Conservation (phyloP, 768 basidiomycete genomes). For the Guyanaporus albipodus region DNA sequence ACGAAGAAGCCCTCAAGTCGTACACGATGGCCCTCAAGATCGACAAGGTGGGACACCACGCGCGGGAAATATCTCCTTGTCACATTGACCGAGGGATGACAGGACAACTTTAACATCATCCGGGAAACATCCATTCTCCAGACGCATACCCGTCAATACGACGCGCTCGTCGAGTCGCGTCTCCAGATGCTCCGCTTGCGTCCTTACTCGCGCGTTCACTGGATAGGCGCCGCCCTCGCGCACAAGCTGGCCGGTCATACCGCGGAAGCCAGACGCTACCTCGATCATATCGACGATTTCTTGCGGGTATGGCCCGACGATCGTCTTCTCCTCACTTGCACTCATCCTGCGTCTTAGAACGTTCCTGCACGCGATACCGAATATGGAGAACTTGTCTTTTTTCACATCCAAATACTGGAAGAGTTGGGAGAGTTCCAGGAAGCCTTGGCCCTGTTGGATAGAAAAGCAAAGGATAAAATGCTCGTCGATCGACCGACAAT, state of each 20-base stretch:
- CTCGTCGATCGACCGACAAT: slow-evolving; percentile 71
- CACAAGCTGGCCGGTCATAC: slow-evolving; percentile 80
- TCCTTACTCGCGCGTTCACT: slow-evolving; percentile 81
- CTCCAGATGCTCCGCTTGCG: slow-evolving; percentile 74
- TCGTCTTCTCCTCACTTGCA: neutral
- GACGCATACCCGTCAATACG: slow-evolving; percentile 80
- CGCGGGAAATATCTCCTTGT: neutral
- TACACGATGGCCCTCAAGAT: slow-evolving; percentile 86
- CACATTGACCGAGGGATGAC: slow-evolving; percentile 2
- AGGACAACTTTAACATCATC: slow-evolving; percentile 95
- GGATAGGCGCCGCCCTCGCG: slow-evolving; percentile 86
- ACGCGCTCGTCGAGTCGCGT: slow-evolving; percentile 76
- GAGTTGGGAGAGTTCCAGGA: slow-evolving; percentile 60
- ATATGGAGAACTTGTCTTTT: slow-evolving; percentile 78
- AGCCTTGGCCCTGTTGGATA: slow-evolving; percentile 61
- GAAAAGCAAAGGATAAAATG: slow-evolving; percentile 54
- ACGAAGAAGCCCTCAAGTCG: slow-evolving; percentile 89
- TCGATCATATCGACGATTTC: slow-evolving; percentile 67
- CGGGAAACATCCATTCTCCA: slow-evolving; percentile 88
- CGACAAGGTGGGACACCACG: slow-evolving; percentile 66
- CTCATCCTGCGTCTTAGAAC: slow-evolving; percentile 43
- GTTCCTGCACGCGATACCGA: slow-evolving; percentile 77
- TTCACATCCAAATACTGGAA: slow-evolving; percentile 70
- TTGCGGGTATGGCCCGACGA: slow-evolving; percentile 51
- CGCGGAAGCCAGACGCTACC: slow-evolving; percentile 61